phyloP scores from a whole-genome alignment of 2,329 filamentous ascomycete genomes.

The Claviceps sp. region DNA sequence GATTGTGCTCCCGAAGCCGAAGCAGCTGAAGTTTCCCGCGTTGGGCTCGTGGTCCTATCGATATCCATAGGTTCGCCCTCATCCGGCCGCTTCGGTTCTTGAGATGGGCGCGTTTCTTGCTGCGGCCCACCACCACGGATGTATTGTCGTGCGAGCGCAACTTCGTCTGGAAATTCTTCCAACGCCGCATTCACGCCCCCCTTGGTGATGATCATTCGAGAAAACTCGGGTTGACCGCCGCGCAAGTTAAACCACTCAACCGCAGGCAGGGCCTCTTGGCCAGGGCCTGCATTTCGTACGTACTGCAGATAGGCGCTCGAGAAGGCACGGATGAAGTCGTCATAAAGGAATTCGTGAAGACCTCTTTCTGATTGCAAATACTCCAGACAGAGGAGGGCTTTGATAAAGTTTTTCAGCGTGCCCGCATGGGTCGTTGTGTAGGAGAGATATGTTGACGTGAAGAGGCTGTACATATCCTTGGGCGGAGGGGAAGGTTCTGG shows the following conservation, averaged over 20 bases:
- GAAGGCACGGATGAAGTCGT: constrained; percentile 38
- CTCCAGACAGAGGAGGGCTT: constrained; percentile 30
- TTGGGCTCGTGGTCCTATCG: neutral
- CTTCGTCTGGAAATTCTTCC: constrained; percentile 20
- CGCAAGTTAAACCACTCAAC: constrained; percentile 29
- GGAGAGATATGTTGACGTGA: constrained; percentile 28
- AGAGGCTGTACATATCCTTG: constrained; percentile 20
- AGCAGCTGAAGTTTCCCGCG: too few species aligned
- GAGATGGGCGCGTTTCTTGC: neutral
- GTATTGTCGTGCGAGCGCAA: constrained; percentile 8
- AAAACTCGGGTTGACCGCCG: constrained; percentile 16
- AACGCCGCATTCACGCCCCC: constrained; percentile 22
- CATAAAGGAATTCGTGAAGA: constrained; percentile 32
- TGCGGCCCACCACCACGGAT: neutral
- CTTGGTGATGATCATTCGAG: constrained; percentile 20
- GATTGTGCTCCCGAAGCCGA: too few species aligned
- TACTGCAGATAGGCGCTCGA: constrained; percentile 29
- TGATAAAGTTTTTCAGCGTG: constrained; percentile 27
- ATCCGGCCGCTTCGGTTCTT: neutral
- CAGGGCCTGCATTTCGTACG: constrained; percentile 14
- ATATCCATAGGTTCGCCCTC: constrained; percentile 1
- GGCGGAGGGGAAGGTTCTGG: neutral
- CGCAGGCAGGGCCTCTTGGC: constrained; percentile 20
- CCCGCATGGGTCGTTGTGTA: constrained; percentile 27
- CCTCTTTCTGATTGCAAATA: constrained; percentile 20